Percentiles rank a stretch among this genome's conserved stretches.
These are phyloP conservation scores for Discostella stelligeroides DNA, from an alignment of 108 stramenopile species.

Conservation along the genomic window DNA sequence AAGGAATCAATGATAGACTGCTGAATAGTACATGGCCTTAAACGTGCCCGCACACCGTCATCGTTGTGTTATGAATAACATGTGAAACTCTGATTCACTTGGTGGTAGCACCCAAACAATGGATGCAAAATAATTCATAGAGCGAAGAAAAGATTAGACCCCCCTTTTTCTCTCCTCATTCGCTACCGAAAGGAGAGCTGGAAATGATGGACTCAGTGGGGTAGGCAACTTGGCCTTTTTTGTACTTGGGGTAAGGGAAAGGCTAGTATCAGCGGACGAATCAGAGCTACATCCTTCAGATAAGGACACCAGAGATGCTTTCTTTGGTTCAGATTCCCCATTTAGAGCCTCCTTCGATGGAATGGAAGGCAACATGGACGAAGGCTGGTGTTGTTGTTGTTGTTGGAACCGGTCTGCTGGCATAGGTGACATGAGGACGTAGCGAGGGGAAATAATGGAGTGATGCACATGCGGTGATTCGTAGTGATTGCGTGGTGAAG, in stretches of 20 bases:
- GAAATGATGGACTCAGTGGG: slow-evolving; percentile 30
- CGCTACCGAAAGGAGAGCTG: slow-evolving; percentile 28
- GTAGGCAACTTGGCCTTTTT: slow-evolving; percentile 5
- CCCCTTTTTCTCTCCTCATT: slow-evolving; percentile 22
- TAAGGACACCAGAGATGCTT: slow-evolving; percentile 9
- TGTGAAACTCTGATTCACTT: no score
- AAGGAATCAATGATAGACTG: no score
- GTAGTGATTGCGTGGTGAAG: slow-evolving; percentile 10
- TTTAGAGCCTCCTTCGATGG: neutral
- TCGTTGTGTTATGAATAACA: no score
- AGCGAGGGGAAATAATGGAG: slow-evolving; percentile 39
- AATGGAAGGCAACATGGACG: neutral
- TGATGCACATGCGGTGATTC: slow-evolving; percentile 33
- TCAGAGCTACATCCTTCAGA: slow-evolving; percentile 21
- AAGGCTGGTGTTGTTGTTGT: neutral
- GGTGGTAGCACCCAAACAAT: no score
- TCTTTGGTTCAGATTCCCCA: slow-evolving; percentile 3
- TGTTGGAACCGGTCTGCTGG: neutral
- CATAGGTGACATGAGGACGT: slow-evolving; percentile 49
- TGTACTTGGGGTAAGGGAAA: slow-evolving; percentile 14
- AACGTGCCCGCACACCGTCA: no score
- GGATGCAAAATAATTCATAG: no score
- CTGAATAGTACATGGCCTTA: no score
- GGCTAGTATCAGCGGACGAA: slow-evolving; percentile 27
- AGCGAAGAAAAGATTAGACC: neutral